These are phyloP conservation scores for Myochromella boudieri DNA, from an alignment of 768 basidiomycete genomes.

Conservation along the genomic window DNA sequence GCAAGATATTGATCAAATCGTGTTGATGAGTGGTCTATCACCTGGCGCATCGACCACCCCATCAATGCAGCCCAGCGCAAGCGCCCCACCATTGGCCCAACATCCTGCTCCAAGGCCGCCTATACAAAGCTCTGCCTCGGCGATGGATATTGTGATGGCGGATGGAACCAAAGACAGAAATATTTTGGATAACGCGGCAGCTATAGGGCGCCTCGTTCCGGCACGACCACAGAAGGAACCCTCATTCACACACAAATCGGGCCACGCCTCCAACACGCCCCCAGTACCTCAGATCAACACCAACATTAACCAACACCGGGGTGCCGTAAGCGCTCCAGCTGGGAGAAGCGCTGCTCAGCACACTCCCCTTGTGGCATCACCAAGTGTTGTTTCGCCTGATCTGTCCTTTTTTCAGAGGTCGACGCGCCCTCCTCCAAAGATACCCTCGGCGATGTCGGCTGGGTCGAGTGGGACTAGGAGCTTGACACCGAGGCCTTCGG, in stretches of 20 bases:
- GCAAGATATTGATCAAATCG: not conserved
- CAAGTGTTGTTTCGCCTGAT: too few species aligned
- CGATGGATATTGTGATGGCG: not conserved
- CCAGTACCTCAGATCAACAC: not conserved
- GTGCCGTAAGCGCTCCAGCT: too few species aligned
- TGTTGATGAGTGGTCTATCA: not conserved
- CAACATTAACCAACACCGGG: not conserved
- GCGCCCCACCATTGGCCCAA: not conserved
- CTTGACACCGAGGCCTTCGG: not conserved
- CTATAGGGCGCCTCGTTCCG: not conserved
- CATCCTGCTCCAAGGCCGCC: not conserved
- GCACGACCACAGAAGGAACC: too few species aligned
- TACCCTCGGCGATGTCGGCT: not conserved
- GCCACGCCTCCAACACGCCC: too few species aligned
- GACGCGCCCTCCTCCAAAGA: too few species aligned
- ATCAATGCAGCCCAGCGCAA: not conserved
- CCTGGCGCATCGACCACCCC: not conserved
- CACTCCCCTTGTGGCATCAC: too few species aligned
- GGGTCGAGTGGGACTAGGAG: too few species aligned
- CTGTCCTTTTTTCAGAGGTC: too few species aligned
- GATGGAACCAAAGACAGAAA: constrained; percentile 1
- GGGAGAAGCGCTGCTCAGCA: too few species aligned
- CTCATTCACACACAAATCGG: too few species aligned
- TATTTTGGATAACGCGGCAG: not conserved
- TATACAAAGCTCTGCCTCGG: not conserved